These are phyloP conservation scores for Lablab purpureus DNA, from an alignment of 306 rosid species.

Conservation along the genomic window DNA sequence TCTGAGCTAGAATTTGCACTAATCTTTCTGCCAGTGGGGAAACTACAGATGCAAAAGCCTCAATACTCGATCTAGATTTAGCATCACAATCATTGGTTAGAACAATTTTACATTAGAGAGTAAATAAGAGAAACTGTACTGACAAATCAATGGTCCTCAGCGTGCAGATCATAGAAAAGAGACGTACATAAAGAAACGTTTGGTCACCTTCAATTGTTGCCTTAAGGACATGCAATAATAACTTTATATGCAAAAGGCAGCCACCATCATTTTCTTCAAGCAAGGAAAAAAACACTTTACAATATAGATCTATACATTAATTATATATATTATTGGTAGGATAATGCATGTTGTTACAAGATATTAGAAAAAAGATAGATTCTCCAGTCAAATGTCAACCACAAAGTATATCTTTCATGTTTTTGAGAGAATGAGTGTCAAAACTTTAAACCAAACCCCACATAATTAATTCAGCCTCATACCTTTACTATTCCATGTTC, in stretches of 20 bases:
- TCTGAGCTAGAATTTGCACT: constrained; percentile 60
- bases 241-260: not conserved
- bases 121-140: not conserved
- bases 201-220: not conserved
- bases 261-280: not conserved
- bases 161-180: not conserved
- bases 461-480: not conserved
- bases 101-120: not conserved
- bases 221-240: constrained; percentile 24
- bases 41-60: constrained; percentile 50
- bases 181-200: not conserved
- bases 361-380: not conserved
- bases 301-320: not conserved
- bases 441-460: not conserved
- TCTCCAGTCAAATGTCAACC: not conserved
- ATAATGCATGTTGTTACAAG: not conserved
- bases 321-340: not conserved
- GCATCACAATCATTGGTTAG: not conserved
- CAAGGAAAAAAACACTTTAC: not conserved
- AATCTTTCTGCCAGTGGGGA: constrained; percentile 55
- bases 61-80: constrained; percentile 53
- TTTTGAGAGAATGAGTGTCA: too few relatives aligned
- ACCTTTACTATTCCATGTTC: not conserved
- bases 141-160: not conserved
- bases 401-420: too few relatives aligned